Conservation (phyloP, 1,284 basidiomycete species). For the Inonotus obliquus region DNA sequence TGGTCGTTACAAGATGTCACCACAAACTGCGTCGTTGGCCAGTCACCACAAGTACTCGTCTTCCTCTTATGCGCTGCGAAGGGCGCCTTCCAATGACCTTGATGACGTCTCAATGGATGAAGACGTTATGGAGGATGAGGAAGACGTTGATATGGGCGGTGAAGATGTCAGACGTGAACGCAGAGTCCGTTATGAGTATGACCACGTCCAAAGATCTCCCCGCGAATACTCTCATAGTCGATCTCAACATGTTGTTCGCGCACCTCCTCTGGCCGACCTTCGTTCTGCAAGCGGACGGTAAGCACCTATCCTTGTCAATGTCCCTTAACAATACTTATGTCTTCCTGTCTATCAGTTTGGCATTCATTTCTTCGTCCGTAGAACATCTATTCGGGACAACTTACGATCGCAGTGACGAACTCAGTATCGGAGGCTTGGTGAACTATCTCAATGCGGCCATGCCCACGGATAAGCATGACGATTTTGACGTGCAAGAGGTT, state of each 20-base stretch:
- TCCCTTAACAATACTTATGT: background rate
- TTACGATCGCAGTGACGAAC: conserved; percentile 31
- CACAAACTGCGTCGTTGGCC: background rate
- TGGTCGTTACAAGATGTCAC: conserved; percentile 3
- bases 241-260: conserved; percentile 27
- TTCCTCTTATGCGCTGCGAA: background rate
- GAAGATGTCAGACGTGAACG: background rate
- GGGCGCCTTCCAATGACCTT: background rate
- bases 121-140: conserved; percentile 1
- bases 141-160: conserved; percentile 4
- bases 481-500: conserved; percentile 71
- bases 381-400: conserved; percentile 15
- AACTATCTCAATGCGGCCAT: conserved; percentile 69
- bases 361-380: conserved; percentile 33
- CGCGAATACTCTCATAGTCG: conserved; percentile 16
- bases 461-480: conserved; percentile 71
- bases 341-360: background rate
- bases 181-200: background rate
- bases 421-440: conserved; percentile 60
- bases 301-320: background rate
- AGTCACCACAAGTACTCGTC: background rate
- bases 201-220: background rate
- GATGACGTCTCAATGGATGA: conserved; percentile 13
- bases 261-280: conserved; percentile 47
- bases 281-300: conserved; percentile 38